Evolutionary conservation across 2,329 filamentous ascomycete species (phyloP), one percentile per base, ranked within the genome.

Genomic region (Colletotrichum spinosum): DNA sequence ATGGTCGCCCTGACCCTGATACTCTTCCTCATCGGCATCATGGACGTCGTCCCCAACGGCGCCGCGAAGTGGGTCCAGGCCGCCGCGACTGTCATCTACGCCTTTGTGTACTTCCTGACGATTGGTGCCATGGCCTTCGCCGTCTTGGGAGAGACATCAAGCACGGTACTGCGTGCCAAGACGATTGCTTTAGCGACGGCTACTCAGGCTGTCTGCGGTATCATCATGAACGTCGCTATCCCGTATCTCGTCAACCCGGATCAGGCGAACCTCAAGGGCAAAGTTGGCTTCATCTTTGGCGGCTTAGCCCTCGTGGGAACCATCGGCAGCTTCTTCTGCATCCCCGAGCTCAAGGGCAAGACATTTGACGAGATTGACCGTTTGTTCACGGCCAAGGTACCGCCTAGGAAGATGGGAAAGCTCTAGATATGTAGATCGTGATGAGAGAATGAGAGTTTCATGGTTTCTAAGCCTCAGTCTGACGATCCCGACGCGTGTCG

Each of bases 71-170:
- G 82, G 81, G 82, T 80, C 0, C 80, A 84, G 55, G 84, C 82
- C 5, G 77, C 79, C 1, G 75, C 87, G 8, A 79, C 86, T 64
- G 71, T 87, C 7, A 74, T 77, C 37, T 78, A 75, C 69, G 80
- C 78, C 51, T 72, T 68, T 13, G 52, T 63, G 51, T 80, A 79
- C 52, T 73, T 79, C 63, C 70, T 70, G 48, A 79, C 77, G 3
- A 73, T 80, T 17, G 78, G 78, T 0, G 78, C 69, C 6, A 58
- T 69, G 25, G 59, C 54, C 13, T 39, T 86, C 81, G 70, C 85
- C 15, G 83, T 87, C 68, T 83, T 88, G 66, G 86, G 85, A 68
- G 76, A 88, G 77, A 70, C 79, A 15, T 81, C 79, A 1, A 79
- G 80, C n/a, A 81, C 79, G 0, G 77, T 78, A 7, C 78, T 82